Evolutionary conservation across 2,329 filamentous ascomycete genomes (phyloP), one percentile per base, ranked within the genome.

Genomic region (Hypoxylon sp.): DNA sequence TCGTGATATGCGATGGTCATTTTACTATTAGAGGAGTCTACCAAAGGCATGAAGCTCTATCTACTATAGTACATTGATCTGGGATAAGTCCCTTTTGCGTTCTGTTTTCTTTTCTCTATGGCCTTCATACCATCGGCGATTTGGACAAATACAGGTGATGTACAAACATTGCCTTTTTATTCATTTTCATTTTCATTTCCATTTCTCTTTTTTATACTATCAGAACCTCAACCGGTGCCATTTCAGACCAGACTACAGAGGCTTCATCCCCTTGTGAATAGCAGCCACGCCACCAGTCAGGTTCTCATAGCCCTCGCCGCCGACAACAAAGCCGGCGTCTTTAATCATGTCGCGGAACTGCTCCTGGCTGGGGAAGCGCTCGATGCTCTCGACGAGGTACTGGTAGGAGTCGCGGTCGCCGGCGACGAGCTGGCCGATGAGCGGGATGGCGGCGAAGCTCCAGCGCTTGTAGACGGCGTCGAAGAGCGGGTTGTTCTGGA

Each of bases 311-410:
- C 93, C 93, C 57, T 89, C 81, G 1, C 92, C 94, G 1, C 92
- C 93, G 46, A 97, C 89, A 69, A 92, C 83, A 77, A 99, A 99
- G 1, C 95, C 95, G 2, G 93, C 95, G 25, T 90, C 87, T 72
- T 87, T 80, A 75, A 97, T 96, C 92, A 97, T 94, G 34, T 88
- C 86, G 71, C 90, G 87, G 77, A 97, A 99, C 72, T 93, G 89
- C 57, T 89, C 86, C 83, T 99, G 97, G 72, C 84, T 91, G 0
- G 96, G 97, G 78, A 98, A 98, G 51, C 88, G 85, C 81, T 98
- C 94, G 79, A 99, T 99, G 80, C 94, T 98, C 85, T 99, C 96
- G 9, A 99, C 96, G 9, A 99, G 85, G 81, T 99, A 99, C 84
- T 99, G 96, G 80, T 99, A 99, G 79, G 93, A 97, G 76, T 97